A percentile compares a stretch with the other conserved stretches of the same genome.
These are phyloP conservation scores for Platismatia glauca DNA, from an alignment of 495 filamentous ascomycete species.

Conservation along the genomic window DNA sequence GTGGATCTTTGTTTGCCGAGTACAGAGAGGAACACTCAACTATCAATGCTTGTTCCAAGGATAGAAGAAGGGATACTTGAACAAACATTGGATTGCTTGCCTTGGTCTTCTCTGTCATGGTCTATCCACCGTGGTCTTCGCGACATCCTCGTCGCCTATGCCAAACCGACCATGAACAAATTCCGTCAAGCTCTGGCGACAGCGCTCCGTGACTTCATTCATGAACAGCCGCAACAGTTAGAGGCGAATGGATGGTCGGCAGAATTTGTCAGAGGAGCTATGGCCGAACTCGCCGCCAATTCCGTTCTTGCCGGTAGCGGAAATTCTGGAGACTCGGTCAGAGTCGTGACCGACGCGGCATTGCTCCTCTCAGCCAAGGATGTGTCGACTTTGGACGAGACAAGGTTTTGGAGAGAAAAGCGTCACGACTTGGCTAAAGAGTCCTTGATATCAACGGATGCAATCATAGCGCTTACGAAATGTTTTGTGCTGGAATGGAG, in stretches of 20 bases:
- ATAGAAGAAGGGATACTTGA: conserved; percentile 19
- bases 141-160: conserved; percentile 29
- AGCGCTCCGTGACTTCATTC: conserved; percentile 18
- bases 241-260: conserved; percentile 26
- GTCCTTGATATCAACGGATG: conserved; percentile 6
- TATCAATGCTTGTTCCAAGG: conserved; percentile 18
- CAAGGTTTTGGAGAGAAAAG: conserved; percentile 19
- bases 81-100: conserved; percentile 27
- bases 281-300: conserved; percentile 26
- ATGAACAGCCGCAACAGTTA: conserved; percentile 11
- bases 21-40: conserved; percentile 14
- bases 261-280: conserved; percentile 24
- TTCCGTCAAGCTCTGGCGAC: conserved; percentile 23
- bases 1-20: conserved; percentile 11
- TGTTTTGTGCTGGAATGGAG: conserved; percentile 35
- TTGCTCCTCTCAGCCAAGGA: conserved; percentile 6
- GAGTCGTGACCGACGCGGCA: conserved; percentile 26
- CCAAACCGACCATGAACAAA: conserved; percentile 25
- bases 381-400: conserved; percentile 18
- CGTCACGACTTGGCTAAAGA: not conserved
- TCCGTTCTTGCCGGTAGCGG: conserved; percentile 27
- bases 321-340: conserved; percentile 29
- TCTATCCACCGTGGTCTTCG: conserved; percentile 32
- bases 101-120: conserved; percentile 31
- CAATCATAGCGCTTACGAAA: conserved; percentile 31